phyloP scores from a whole-genome alignment of 2,329 filamentous ascomycete species.

The Fusarium chlamydosporum region DNA sequence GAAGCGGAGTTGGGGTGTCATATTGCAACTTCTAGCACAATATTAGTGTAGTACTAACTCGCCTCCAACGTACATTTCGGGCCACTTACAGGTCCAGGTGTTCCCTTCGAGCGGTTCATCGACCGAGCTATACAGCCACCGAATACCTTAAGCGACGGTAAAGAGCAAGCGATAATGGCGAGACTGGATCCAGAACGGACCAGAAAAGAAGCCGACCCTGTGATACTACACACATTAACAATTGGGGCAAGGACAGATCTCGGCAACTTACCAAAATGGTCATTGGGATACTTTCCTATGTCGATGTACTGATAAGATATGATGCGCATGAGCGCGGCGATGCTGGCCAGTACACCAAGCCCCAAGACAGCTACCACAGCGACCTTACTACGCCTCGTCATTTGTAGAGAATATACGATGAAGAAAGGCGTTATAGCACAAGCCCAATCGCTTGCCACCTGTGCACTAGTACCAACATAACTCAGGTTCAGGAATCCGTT shows the following conservation, averaged over 20 bases:
- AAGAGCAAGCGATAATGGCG: slow-evolving; percentile 34
- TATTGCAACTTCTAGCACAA: background rate
- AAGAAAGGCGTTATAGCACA: slow-evolving; percentile 52
- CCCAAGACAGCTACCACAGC: slow-evolving; percentile 28
- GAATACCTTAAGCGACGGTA: slow-evolving; percentile 31
- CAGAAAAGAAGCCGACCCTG: slow-evolving; percentile 33
- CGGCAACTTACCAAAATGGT: slow-evolving; percentile 9
- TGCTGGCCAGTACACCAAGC: slow-evolving; percentile 31
- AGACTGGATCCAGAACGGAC: slow-evolving; percentile 27
- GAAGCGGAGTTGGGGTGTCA: background rate
- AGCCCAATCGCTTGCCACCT: slow-evolving; percentile 49
- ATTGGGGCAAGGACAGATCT: background rate
- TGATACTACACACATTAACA: background rate
- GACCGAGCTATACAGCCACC: slow-evolving; percentile 14
- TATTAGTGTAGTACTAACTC: background rate
- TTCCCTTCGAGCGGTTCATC: slow-evolving; percentile 20
- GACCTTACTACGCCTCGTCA: slow-evolving; percentile 45
- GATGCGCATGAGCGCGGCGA: slow-evolving; percentile 37
- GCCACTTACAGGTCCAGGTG: slow-evolving; percentile 6
- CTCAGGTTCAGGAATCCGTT: slow-evolving; percentile 29
- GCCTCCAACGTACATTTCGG: rapidly evolving
- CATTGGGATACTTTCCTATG: slow-evolving; percentile 8
- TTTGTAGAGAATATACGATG: slow-evolving; percentile 48
- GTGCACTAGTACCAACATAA: slow-evolving; percentile 39
- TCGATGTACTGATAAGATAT: slow-evolving; percentile 37